Evolutionary conservation across 2,329 filamentous ascomycete species (phyloP), one percentile per base, ranked within the genome.

Genomic region (Huntiella omanensis): DNA sequence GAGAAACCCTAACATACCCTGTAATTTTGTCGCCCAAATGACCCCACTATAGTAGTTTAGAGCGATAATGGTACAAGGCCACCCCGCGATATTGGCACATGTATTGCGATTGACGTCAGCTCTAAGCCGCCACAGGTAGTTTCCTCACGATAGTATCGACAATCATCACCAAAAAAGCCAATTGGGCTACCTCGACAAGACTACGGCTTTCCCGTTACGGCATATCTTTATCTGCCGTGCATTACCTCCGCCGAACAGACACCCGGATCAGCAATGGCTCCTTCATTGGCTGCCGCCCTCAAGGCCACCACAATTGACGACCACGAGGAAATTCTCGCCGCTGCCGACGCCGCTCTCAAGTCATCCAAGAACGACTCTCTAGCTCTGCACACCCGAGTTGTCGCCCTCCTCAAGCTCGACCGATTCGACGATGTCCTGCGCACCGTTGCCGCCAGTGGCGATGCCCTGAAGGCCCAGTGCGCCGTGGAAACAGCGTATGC

Each of bases 361-460:
- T 68, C 71, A 47, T 71, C 76, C 53, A 79, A 77, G 56, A 59
- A 59, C 45, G 70, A 79, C 53, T 49, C 60, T 32, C 64, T 73
- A 36, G 77, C 79, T 45, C 76, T 80, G 34, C 77, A 80, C 58
- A 79, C 77, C 33, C 78, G 80, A 50, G 70, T 80, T 11, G 71
- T 88, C 39, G 82, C 83, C 16, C 70, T 91, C 15, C 68, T 91
- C 52, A 85, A 86, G 59, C 73, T 91, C 54, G 84, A 91, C 61
- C 80, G 83, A 49, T 91, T 80, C 60, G 74, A 82, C 48, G 83
- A 91, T 59, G 82, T 81, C 40, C 65, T 85, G 41, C 74, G 75
- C 49, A 70, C 75, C 47, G 70, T 88, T 49, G 71, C 77, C 50
- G 73, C 77, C 33, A 75, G 68, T 13, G 75, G 76, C 42, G 65